Evolutionary conservation across 1,284 basidiomycete genomes (phyloP).

Genomic region (Pseudozyma hubeiensis): DNA sequence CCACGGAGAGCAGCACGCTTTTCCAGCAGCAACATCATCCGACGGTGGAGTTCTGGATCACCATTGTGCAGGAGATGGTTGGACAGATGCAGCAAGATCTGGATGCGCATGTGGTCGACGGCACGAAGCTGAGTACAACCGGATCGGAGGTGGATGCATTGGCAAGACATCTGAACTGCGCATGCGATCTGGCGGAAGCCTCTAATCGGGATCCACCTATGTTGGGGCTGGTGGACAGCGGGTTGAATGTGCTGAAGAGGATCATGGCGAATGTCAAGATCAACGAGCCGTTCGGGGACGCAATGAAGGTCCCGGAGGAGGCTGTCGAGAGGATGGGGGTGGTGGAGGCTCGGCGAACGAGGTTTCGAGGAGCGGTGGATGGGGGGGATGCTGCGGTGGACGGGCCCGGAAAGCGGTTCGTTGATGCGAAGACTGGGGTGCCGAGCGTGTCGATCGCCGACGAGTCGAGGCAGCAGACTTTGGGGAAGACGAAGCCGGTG

Average conservation of each 20-base stretch:
- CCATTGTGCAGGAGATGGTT: conserved; percentile 31
- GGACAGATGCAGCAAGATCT: conserved; percentile 29
- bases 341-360: conserved; percentile 13
- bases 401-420: too few relatives aligned
- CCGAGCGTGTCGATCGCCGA: too few relatives aligned
- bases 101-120: conserved; percentile 32
- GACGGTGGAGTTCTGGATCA: conserved; percentile 44
- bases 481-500: too few relatives aligned
- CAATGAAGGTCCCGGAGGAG: conserved; percentile 13
- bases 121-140: conserved; percentile 16
- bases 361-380: neutral
- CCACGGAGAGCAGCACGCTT: neutral
- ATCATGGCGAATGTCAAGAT: conserved; percentile 14
- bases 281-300: conserved; percentile 9
- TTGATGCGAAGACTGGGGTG: too few relatives aligned
- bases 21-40: conserved; percentile 36
- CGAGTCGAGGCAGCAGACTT: too few relatives aligned
- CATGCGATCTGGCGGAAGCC: conserved; percentile 26
- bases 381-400: neutral
- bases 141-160: conserved; percentile 35
- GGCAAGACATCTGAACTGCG: conserved; percentile 23
- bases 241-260: conserved; percentile 29
- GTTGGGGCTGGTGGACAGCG: conserved; percentile 13
- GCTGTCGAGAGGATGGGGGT: conserved; percentile 9
- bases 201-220: conserved; percentile 10